Conservation (phyloP, 108 stramenopile species). For the Cyclotella atomus region DNA sequence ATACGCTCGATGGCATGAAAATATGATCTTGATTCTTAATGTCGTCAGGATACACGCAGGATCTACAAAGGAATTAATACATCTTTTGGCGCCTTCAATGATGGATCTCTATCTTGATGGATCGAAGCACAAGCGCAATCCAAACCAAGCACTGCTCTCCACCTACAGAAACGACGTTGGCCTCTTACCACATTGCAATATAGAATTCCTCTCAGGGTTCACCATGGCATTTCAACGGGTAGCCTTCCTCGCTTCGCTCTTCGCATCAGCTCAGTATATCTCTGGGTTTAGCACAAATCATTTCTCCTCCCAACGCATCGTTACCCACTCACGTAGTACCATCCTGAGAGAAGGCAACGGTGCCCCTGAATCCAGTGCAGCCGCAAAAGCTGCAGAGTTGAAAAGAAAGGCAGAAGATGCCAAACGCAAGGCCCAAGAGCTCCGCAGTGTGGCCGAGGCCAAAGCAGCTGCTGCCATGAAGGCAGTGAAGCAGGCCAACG, state of each 20-base stretch:
- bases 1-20: no score
- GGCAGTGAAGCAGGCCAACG: conserved; percentile 42
- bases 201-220: no score
- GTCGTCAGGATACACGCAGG: no score
- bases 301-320: conserved; percentile 5
- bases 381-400: conserved; percentile 42
- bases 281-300: conserved; percentile 26
- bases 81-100: no score
- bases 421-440: conserved; percentile 43
- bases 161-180: no score
- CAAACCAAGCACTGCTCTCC: no score
- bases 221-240: conserved; percentile 37
- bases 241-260: conserved; percentile 21
- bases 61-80: no score
- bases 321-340: not conserved
- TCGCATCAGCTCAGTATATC: conserved; percentile 18
- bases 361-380: conserved; percentile 23
- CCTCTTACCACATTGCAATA: no score
- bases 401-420: conserved; percentile 42
- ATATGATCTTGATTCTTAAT: no score
- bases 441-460: conserved; percentile 39
- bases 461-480: conserved; percentile 44
- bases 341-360: conserved; percentile 1
- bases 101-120: no score
- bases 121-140: no score